Conservation (phyloP, 306 rosid genomes). For the Corylus americana region DNA sequence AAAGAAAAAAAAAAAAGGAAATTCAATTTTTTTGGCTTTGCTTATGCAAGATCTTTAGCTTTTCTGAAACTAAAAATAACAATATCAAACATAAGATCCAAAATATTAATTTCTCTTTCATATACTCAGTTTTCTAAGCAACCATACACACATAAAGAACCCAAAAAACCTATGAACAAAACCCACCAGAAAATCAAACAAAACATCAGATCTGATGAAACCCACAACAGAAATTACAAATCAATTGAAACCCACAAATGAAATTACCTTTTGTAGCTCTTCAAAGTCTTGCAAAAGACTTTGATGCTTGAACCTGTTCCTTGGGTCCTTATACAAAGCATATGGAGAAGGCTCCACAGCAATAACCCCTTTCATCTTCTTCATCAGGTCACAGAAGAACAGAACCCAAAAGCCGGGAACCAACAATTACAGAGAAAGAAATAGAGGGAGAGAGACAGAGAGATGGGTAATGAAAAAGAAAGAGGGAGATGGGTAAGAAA, state of each 20-base stretch:
- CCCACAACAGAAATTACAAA: constrained; percentile 24
- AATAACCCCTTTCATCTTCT: constrained; percentile 73
- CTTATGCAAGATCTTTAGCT: constrained; percentile 1
- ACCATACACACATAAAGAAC: constrained; percentile 7
- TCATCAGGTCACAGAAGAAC: constrained; percentile 50
- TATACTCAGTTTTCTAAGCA: constrained; percentile 9
- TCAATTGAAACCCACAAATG: constrained; percentile 11
- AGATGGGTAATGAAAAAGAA: constrained; percentile 27
- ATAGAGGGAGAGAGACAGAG: constrained; percentile 7
- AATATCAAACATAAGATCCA: constrained; percentile 24
- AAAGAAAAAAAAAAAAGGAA: background rate
- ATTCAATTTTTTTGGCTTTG: background rate
- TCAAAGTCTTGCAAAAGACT: constrained; percentile 82
- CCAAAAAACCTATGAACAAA: constrained; percentile 12
- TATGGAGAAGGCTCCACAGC: constrained; percentile 42
- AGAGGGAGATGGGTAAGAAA: constrained; percentile 29
- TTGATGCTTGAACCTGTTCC: constrained; percentile 65
- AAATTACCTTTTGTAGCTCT: constrained; percentile 68
- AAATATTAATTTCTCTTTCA: background rate
- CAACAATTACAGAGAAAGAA: background rate
- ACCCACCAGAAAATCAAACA: constrained; percentile 22
- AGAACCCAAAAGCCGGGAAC: constrained; percentile 32
- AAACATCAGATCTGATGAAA: constrained; percentile 50
- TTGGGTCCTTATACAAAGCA: constrained; percentile 52
- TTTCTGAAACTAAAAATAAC: background rate